These are phyloP conservation scores for Chrysanthemum seticuspe DNA, from an alignment of 129 eudicot genomes.

Conservation along the genomic window DNA sequence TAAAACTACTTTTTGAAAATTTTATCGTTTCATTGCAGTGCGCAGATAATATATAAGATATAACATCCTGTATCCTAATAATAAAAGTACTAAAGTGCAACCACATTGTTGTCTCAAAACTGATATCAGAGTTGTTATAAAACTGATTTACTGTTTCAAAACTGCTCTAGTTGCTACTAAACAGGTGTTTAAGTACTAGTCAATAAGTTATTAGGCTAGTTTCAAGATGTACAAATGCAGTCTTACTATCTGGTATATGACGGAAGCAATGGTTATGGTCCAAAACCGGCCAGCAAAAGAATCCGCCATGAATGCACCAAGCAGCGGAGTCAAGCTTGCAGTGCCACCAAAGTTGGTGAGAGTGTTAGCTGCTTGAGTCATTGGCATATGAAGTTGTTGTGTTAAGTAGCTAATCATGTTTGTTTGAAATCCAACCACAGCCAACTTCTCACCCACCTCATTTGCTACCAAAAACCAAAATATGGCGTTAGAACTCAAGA, in stretches of 20 bases:
- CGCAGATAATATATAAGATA: too few species aligned
- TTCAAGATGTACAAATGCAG: not conserved
- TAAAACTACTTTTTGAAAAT: not conserved
- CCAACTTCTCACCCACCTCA: slow-evolving; percentile 84
- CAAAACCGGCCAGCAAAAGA: slow-evolving; percentile 84
- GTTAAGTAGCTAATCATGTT: slow-evolving; percentile 95
- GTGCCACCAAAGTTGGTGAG: slow-evolving; percentile 87
- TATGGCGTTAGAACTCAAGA: not conserved
- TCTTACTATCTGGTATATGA: slow-evolving; percentile 64
- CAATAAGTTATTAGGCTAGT: not conserved
- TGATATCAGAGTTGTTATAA: not conserved
- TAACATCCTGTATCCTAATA: too few species aligned
- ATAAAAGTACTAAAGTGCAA: too few species aligned
- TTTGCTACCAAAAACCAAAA: slow-evolving; percentile 53
- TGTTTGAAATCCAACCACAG: slow-evolving; percentile 79
- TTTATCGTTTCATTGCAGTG: too few species aligned
- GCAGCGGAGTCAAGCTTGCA: slow-evolving; percentile 77
- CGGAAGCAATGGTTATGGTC: slow-evolving; percentile 84
- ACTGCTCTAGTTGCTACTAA: too few species aligned
- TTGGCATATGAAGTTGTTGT: slow-evolving; percentile 68
- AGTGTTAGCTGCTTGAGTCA: slow-evolving; percentile 85
- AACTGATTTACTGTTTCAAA: not conserved
- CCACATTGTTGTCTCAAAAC: not conserved
- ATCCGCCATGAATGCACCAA: slow-evolving; percentile 88
- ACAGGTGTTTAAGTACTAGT: too few species aligned